Evolutionary conservation across 352 stramenopile species (phyloP), one percentile per base, ranked within the genome.

Genomic region (Pythium utonaiense): DNA sequence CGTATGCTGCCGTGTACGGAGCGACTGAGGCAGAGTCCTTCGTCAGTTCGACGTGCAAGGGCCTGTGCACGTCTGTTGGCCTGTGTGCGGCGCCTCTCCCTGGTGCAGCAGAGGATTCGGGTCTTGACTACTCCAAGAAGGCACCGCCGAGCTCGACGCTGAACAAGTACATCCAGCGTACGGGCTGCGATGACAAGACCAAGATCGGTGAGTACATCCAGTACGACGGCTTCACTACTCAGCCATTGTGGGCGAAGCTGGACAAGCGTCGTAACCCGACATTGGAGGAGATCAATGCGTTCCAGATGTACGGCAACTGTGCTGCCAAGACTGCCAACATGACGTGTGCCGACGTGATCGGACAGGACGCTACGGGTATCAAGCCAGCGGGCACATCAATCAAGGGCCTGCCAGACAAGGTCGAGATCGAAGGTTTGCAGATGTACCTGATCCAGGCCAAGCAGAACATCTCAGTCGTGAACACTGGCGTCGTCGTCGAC

Each of bases 121-220:
- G 83, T 0, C 48, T 89, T 25, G 75, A 92, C 61, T 91, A 76
- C 57, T 80, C 72, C 17, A 34, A 58, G 45, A 60, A 38, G 24
- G 45, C 74, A 0, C 83, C 83, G 0, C 30, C 71, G 10, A 57
- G 63, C n/a, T 67, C 66, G 19, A 59, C 53, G 4, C 70, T 92
- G 16, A 62, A 42, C 10, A 64, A 50, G 16, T 90, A 82, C 66
- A 62, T 78, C 22, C 78, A 90, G 33, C 74, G 71, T 56, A 90
- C 83, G 41, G 82, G 82, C 62, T 91, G 82, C 38, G 78, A 90
- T 57, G 80, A 91, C 53, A 52, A 62, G 22, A 68, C 44, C 21
- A 71, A 75, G 28, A 86, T 89, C 49, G 75, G 75, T 53, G 71
- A 80, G 63, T 92, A 86, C 65, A 68, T 80, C n/a, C 31, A 78